Conservation (phyloP, 768 basidiomycete species). For the Collybia mongolica region DNA sequence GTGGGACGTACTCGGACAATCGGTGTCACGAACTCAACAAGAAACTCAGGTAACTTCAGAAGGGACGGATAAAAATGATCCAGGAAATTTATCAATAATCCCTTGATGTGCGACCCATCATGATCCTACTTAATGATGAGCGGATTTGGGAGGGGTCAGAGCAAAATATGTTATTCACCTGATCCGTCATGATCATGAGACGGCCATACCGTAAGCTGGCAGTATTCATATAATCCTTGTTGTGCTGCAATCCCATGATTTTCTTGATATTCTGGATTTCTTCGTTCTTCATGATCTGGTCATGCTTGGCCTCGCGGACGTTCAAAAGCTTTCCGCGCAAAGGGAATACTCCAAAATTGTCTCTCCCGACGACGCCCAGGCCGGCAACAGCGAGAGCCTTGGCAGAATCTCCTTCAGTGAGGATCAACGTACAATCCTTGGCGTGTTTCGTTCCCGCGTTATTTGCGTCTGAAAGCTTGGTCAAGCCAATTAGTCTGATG, state of each 20-base stretch:
- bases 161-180: slow-evolving; percentile 48
- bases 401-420: slow-evolving; percentile 99
- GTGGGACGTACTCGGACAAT: slow-evolving; percentile 78
- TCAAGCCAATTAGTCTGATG: slow-evolving; percentile 79
- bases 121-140: slow-evolving; percentile 67
- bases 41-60: slow-evolving; percentile 84
- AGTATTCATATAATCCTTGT: slow-evolving; percentile 77
- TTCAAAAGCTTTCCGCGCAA: slow-evolving; percentile 96
- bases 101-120: slow-evolving; percentile 99
- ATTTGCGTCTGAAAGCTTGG: slow-evolving; percentile 96
- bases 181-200: slow-evolving; percentile 99
- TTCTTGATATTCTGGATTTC: slow-evolving; percentile 98
- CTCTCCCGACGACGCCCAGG: slow-evolving; percentile 90
- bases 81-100: slow-evolving; percentile 96
- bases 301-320: slow-evolving; percentile 94
- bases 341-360: slow-evolving; percentile 97
- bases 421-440: slow-evolving; percentile 86
- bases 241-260: slow-evolving; percentile 95
- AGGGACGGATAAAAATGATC: slow-evolving; percentile 97
- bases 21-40: slow-evolving; percentile 98
- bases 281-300: slow-evolving; percentile 97
- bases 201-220: slow-evolving; percentile 84
- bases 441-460: slow-evolving; percentile 88
- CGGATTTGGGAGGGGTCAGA: neutral
- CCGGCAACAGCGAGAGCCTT: slow-evolving; percentile 96